Conservation (phyloP, 305 asterid genomes). For the Vinca major region DNA sequence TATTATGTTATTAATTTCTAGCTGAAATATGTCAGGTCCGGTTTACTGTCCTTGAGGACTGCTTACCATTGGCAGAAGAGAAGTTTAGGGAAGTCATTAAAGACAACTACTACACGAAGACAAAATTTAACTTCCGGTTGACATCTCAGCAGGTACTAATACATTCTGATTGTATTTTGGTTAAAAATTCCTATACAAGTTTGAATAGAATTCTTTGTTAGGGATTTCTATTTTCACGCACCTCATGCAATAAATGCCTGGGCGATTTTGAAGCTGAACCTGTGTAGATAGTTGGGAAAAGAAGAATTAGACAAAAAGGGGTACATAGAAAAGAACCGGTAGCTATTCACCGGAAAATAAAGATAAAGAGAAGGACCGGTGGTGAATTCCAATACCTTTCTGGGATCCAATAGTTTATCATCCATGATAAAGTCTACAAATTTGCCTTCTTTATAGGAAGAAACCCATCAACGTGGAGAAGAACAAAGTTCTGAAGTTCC, state of each 20-base stretch:
- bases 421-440: no score
- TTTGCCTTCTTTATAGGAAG: no score
- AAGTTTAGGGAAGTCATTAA: constrained; percentile 56
- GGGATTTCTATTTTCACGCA: not conserved
- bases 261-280: not conserved
- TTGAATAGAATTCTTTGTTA: not conserved
- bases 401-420: no score
- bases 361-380: not conserved
- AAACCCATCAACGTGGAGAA: not conserved
- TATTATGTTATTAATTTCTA: no score
- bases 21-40: constrained; percentile 47
- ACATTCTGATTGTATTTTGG: not conserved
- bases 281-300: not conserved
- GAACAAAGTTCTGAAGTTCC: not conserved
- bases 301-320: no score
- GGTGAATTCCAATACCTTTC: not conserved
- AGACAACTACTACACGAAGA: constrained; percentile 53
- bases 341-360: no score
- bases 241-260: not conserved
- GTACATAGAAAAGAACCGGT: not conserved
- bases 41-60: constrained; percentile 46
- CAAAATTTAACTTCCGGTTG: constrained; percentile 58
- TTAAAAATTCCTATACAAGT: not conserved
- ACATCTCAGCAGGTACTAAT: constrained; percentile 55
- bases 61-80: constrained; percentile 75